Base-by-base conservation (phyloP, 805 yeast genomes). In the Cyberlindnera suaveolens region DNA sequence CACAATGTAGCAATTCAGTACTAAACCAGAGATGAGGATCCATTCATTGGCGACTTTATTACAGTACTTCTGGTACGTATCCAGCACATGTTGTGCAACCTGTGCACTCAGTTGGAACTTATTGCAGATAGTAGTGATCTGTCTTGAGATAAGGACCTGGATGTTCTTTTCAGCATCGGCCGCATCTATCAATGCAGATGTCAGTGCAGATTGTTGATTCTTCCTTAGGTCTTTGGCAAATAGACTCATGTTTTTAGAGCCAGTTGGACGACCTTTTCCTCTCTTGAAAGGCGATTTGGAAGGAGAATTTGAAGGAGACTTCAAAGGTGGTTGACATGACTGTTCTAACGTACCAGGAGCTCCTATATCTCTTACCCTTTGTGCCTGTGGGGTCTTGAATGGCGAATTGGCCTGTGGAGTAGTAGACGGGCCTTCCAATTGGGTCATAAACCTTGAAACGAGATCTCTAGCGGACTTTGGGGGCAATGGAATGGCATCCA, bases 21-120 rank as follows among this genome's bases (percentile, higher is more conserved):
- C 70, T 48, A 84, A 56, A 0, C 90, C 90, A 57, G 85, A 80
- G 3, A 83, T 75, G 18, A 84, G 58, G 7, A 79, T 77, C 88
- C 89, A 83, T 33, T 80, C 82, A 45, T 75, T 78, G 31, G 73
- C 73, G 33, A 81, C 72, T 49, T 77, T 76, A 36, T 71, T 69
- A 38, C 72, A 68, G 53, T 77, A 76, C 4, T 66, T 60, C 33
- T 69, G 62, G 50, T 72, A 82, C 1, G 79, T 72, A 34, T 70
- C 71, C 9, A 81, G 46, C 37, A 84, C 66, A 31, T 66, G 61
- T 20, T 67, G 64, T 0, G 86, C 77, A 3, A 74, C 64, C 0
- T 70, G 68, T 17, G 70, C 63, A 0, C 86, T 85, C 19, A 84
- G 64, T 56, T 78, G 77, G 55, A 83, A 83, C 49, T 73, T 71